Evolutionary conservation across 2,329 filamentous ascomycete species (phyloP).

Genomic region (Sphaerulina musiva): DNA sequence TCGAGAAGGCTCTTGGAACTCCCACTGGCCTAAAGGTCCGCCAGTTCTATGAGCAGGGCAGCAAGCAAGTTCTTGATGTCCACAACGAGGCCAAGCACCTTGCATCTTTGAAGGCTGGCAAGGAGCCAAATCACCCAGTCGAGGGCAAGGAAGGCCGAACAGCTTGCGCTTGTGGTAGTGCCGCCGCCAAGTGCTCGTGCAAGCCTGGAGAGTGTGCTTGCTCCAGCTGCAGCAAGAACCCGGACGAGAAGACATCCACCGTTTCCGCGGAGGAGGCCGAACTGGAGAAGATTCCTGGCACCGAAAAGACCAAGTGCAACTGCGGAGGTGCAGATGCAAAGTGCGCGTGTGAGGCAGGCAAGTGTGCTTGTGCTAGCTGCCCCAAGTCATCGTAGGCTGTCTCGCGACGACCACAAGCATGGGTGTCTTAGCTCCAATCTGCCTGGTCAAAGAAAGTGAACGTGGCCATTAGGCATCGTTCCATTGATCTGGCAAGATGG

Average conservation of each 20-base stretch:
- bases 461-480: no score
- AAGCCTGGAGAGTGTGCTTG: constrained; percentile 43
- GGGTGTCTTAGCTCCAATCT: no score
- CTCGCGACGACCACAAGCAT: no score
- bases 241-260: constrained; percentile 29
- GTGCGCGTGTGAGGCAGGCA: constrained; percentile 44
- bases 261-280: constrained; percentile 30
- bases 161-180: constrained; percentile 42
- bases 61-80: constrained; percentile 88
- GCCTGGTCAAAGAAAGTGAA: no score
- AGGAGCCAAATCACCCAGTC: constrained; percentile 39
- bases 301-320: constrained; percentile 46
- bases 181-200: constrained; percentile 41
- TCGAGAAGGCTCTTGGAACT: constrained; percentile 83
- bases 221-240: constrained; percentile 43
- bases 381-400: constrained; percentile 35
- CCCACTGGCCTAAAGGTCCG: constrained; percentile 84
- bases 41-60: constrained; percentile 76
- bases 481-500: no score
- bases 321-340: constrained; percentile 41
- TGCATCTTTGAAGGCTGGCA: constrained; percentile 72
- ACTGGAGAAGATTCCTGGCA: constrained; percentile 48
- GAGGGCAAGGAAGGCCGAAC: constrained; percentile 37
- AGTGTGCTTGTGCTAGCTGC: constrained; percentile 45
- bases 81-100: constrained; percentile 84